Percentiles rank a stretch among this genome's conserved stretches.
phyloP scores from a whole-genome alignment of 306 rosid species.

The Dryas alaskensis region DNA sequence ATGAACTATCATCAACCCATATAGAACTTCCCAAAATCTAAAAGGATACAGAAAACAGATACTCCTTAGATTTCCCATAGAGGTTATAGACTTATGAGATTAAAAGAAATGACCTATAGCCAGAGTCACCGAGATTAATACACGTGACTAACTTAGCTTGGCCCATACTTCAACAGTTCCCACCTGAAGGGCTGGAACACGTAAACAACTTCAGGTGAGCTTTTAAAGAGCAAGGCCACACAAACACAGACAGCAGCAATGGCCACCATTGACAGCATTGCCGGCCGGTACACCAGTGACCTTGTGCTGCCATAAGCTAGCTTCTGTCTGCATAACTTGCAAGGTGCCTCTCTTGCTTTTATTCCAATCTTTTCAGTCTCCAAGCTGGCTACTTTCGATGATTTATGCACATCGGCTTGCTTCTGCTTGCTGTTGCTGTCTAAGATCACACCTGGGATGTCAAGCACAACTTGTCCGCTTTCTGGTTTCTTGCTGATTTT shows the following conservation, averaged over 20 bases:
- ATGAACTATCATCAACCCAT: background rate
- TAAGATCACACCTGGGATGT: slow-evolving; percentile 47
- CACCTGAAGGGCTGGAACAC: slow-evolving; percentile 76
- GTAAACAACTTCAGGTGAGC: slow-evolving; percentile 65
- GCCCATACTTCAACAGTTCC: slow-evolving; percentile 70
- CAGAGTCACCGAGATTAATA: background rate
- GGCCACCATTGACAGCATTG: slow-evolving; percentile 77
- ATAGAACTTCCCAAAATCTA: background rate
- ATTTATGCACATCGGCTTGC: slow-evolving; percentile 31
- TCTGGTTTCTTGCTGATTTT: slow-evolving; percentile 44
- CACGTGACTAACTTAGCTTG: slow-evolving; percentile 37
- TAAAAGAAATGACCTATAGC: background rate
- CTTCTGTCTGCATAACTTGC: slow-evolving; percentile 51
- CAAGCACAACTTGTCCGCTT: slow-evolving; percentile 59
- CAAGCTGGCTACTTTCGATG: slow-evolving; percentile 45
- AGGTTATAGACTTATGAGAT: background rate
- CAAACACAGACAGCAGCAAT: slow-evolving; percentile 89
- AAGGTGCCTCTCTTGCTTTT: slow-evolving; percentile 24
- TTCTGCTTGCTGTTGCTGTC: slow-evolving; percentile 43
- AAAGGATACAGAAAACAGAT: background rate
- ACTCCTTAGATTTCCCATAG: background rate
- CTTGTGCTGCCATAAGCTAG: slow-evolving; percentile 39
- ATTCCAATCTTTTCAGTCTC: slow-evolving; percentile 43
- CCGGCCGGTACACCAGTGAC: slow-evolving; percentile 66
- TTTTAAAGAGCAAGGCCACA: slow-evolving; percentile 83